A percentile compares a stretch with the other conserved stretches of the same genome.
These are phyloP conservation scores for Sugiyamaella castrensis DNA, from an alignment of 1,139 yeast genomes.

Conservation along the genomic window DNA sequence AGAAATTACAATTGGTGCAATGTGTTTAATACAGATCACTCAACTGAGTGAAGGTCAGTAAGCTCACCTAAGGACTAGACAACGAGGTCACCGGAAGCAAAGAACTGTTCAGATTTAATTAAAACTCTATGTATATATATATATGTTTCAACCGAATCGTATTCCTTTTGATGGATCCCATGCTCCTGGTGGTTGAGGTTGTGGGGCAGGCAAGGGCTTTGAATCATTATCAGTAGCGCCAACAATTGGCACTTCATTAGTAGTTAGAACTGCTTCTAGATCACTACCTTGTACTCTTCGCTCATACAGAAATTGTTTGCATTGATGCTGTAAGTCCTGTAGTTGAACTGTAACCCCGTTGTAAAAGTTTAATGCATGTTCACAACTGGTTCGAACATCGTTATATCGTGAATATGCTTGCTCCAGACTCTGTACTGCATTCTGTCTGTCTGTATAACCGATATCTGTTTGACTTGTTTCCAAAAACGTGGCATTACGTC, in stretches of 20 bases:
- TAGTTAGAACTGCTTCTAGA: conserved; percentile 37
- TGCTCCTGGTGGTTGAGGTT: conserved; percentile 9
- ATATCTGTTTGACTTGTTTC: conserved; percentile 33
- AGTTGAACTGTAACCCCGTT: conserved; percentile 56
- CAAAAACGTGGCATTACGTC: conserved; percentile 42
- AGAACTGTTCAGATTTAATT: neutral
- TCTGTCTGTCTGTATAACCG: conserved; percentile 43
- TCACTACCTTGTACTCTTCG: conserved; percentile 56
- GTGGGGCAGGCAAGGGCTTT: conserved; percentile 19
- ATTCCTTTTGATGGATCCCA: conserved; percentile 42
- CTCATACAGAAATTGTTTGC: conserved; percentile 53
- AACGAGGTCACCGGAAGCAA: neutral
- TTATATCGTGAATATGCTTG: conserved; percentile 51
- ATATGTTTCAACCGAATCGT: conserved; percentile 31
- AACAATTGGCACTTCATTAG: conserved; percentile 1
- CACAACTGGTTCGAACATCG: conserved; percentile 58
- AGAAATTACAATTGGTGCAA: too few species aligned
- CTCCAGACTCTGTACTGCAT: conserved; percentile 54
- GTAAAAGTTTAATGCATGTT: conserved; percentile 71
- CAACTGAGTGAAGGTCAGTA: neutral
- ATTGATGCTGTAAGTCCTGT: conserved; percentile 46
- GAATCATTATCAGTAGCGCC: neutral
- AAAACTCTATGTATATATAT: neutral
- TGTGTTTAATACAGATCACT: too few species aligned
- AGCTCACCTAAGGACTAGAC: neutral